Conservation (phyloP, 805 yeast species). For the Metschnikowia shivogae region DNA sequence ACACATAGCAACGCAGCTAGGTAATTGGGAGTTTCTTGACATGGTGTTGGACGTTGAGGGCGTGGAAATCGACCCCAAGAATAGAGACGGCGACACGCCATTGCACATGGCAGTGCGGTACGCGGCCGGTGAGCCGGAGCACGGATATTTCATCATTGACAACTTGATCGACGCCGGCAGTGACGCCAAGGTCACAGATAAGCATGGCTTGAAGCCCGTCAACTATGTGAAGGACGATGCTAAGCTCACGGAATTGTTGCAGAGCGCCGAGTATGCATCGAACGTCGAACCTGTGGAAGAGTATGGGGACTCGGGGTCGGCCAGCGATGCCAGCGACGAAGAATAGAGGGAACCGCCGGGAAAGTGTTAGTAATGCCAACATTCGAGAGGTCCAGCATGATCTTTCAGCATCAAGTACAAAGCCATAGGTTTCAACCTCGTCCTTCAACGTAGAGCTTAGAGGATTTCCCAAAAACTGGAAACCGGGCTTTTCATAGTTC, state of each 20-base stretch:
- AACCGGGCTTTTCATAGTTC: no score
- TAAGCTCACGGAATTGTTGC: constrained; percentile 57
- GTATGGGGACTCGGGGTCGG: constrained; percentile 30
- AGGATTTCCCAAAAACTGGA: no score
- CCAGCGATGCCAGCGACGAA: constrained; percentile 35
- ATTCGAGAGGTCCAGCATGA: no score
- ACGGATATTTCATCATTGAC: constrained; percentile 73
- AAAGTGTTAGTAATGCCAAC: no score
- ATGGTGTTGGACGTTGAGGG: constrained; percentile 80
- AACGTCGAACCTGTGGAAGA: constrained; percentile 21
- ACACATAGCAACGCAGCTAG: constrained; percentile 77
- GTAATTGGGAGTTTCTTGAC: constrained; percentile 85
- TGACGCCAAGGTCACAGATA: constrained; percentile 52
- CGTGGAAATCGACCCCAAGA: constrained; percentile 81
- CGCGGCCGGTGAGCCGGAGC: constrained; percentile 76
- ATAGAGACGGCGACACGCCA: constrained; percentile 82
- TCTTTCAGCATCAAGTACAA: no score
- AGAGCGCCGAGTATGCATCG: constrained; percentile 79
- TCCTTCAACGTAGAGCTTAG: no score
- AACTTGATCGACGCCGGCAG: constrained; percentile 89
- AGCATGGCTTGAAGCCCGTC: constrained; percentile 65
- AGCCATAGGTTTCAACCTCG: no score
- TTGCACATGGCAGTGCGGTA: constrained; percentile 81
- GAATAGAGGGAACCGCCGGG: not conserved
- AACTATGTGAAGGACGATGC: constrained; percentile 60